These are phyloP conservation scores for Aquanectria penicillioides DNA, from an alignment of 2,329 filamentous ascomycete species.

Conservation along the genomic window DNA sequence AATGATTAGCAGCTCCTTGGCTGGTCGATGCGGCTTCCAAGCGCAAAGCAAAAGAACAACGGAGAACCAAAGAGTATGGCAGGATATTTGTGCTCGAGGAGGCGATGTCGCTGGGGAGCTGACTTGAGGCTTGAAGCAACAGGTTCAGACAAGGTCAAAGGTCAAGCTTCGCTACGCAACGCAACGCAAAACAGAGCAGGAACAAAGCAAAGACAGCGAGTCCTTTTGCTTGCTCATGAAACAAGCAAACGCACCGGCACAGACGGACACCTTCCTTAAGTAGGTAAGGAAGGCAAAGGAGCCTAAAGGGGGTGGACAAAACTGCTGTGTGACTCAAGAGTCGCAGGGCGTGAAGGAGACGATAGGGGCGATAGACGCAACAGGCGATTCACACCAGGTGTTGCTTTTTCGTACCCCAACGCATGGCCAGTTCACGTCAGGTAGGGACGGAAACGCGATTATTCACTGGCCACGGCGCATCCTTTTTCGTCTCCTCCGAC, in stretches of 20 bases:
- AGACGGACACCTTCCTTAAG: conserved; percentile 18
- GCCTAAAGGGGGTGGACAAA: not conserved
- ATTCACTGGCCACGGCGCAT: not conserved
- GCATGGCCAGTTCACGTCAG: not conserved
- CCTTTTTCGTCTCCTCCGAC: not conserved
- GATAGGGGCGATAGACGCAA: not conserved
- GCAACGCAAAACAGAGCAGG: not conserved
- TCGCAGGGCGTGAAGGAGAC: conserved; percentile 5
- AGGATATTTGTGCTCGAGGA: not conserved
- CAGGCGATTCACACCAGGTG: conserved; percentile 2
- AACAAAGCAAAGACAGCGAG: not conserved
- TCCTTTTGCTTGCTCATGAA: conserved; percentile 7
- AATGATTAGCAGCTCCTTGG: conserved; percentile 12
- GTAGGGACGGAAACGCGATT: not conserved
- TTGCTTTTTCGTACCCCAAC: conserved; percentile 7
- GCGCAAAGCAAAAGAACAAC: conserved; percentile 1
- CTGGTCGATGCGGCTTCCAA: conserved; percentile 3
- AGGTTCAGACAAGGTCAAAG: not conserved
- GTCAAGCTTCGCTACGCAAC: too few species aligned
- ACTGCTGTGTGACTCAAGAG: conserved; percentile 16
- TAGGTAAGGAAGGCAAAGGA: not conserved
- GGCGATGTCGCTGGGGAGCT: too few species aligned
- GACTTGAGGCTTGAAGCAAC: too few species aligned
- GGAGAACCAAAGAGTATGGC: too few species aligned
- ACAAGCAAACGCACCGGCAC: not conserved